Conservation (phyloP, 441 rosid species). For the Syzygium syzygioides region DNA sequence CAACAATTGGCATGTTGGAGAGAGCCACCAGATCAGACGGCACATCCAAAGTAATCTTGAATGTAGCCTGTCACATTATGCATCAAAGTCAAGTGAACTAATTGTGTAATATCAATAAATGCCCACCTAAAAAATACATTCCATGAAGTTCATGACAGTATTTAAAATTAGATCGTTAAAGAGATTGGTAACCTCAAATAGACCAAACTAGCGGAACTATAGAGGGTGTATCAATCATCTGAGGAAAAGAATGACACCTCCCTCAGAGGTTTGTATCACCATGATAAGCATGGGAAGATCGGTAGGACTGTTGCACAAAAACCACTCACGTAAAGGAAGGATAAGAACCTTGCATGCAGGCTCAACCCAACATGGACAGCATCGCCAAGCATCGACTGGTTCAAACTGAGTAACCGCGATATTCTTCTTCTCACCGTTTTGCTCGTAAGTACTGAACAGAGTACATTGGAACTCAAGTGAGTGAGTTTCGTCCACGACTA, state of each 20-base stretch:
- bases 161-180: neutral
- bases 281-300: too few relatives aligned
- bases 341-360: too few relatives aligned
- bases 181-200: neutral
- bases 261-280: too few relatives aligned
- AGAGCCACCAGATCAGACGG: slow-evolving; percentile 81
- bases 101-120: neutral
- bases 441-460: too few relatives aligned
- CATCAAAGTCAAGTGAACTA: neutral
- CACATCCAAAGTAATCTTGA: slow-evolving; percentile 79
- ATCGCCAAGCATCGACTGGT: too few relatives aligned
- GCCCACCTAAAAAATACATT: neutral
- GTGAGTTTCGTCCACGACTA: too few relatives aligned
- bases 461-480: too few relatives aligned
- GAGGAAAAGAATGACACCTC: neutral
- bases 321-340: too few relatives aligned
- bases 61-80: slow-evolving; percentile 56
- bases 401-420: too few relatives aligned
- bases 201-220: neutral
- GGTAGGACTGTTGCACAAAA: too few relatives aligned
- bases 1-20: slow-evolving; percentile 75
- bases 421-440: too few relatives aligned
- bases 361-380: too few relatives aligned
- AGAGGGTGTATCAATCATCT: neutral
- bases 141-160: neutral